A percentile compares a stretch with the other conserved stretches of the same genome.
These are phyloP conservation scores for Aspergillus saccharolyticus DNA, from an alignment of 495 filamentous ascomycete species.

Conservation along the genomic window DNA sequence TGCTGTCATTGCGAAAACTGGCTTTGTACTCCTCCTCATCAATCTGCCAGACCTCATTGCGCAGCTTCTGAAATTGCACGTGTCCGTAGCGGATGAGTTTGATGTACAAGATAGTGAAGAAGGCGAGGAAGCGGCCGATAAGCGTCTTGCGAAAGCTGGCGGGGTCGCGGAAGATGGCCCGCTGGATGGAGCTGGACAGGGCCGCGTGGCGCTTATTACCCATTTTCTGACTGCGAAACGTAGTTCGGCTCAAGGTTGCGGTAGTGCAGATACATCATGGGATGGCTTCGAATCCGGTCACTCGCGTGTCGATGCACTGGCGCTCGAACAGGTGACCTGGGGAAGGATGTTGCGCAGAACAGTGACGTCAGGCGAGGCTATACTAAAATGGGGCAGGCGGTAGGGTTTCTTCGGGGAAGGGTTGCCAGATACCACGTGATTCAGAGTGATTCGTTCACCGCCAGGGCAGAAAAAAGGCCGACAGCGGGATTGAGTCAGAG, in stretches of 20 bases:
- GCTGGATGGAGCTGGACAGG: slow-evolving; percentile 32
- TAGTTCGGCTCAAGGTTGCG: background rate
- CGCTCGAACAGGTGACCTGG: background rate
- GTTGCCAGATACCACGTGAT: slow-evolving; percentile 10
- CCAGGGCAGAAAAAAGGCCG: slow-evolving; percentile 17
- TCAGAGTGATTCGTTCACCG: slow-evolving; percentile 30
- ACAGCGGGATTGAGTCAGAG: slow-evolving; percentile 30
- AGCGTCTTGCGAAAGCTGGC: slow-evolving; percentile 23
- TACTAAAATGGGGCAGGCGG: background rate
- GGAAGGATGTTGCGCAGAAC: background rate
- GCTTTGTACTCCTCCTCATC: slow-evolving; percentile 49
- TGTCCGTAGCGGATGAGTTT: slow-evolving; percentile 30
- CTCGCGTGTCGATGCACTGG: background rate
- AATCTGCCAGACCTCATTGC: slow-evolving; percentile 44
- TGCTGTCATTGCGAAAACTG: slow-evolving; percentile 41
- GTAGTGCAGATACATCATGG: background rate
- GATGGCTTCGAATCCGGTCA: background rate
- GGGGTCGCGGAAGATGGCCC: slow-evolving; percentile 29
- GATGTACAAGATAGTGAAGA: slow-evolving; percentile 34
- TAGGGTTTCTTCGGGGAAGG: slow-evolving; percentile 11
- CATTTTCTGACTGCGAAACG: slow-evolving; percentile 17
- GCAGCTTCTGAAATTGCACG: slow-evolving; percentile 26
- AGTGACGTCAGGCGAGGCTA: slow-evolving; percentile 21
- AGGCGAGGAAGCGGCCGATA: slow-evolving; percentile 26
- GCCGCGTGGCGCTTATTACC: slow-evolving; percentile 28